Evolutionary conservation across 805 yeast species (phyloP), one percentile per base, ranked within the genome.

Genomic region (Millerozyma miso): DNA sequence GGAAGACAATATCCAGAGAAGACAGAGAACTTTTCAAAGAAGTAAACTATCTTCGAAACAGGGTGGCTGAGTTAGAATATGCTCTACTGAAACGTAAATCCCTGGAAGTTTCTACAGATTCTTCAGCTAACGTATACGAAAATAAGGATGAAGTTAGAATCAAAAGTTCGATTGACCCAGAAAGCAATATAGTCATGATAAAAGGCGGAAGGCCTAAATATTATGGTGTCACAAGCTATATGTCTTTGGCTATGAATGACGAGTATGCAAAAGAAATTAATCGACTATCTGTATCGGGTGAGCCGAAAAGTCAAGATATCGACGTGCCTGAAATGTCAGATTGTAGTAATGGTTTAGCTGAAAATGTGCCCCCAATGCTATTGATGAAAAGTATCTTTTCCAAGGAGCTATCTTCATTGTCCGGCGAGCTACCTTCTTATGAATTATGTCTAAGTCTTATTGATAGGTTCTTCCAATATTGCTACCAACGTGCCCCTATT

Each of bases 401-500:
- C 5, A 15, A n/a, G 14, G 7, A 8, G 34, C 7, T 32, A 23
- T 10, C 6, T 15, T 32, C 34, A 13, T 3, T 18, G 37, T 14
- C n/a, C 2, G 38, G 38, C 4, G 37, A 39, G 12, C 32, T 47
- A 4, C 83, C 83, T 0, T 67, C 74, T 1, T 53, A 58, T 45
- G 62, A 55, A 20, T 55, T 68, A 3, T 51, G 74, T 5, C 51
- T 62, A 36, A 63, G 65, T 3, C 66, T 81, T 23, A 53, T 78
- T 33, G 73, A 70, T 37, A 59, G 73, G 29, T 81, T 75, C 49
- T 81, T 81, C 52, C 49, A 60, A 2, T 65, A 59, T 40, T 65
- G 71, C 1, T 76, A 77, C 49, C 60, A 59, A 2, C 53, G 72
- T 32, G 57, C 73, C 18, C 83, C 83, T 0, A 70, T 67, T 44